Conservation (phyloP, 805 yeast genomes). For the Zygosaccharomyces gambellarensis region DNA sequence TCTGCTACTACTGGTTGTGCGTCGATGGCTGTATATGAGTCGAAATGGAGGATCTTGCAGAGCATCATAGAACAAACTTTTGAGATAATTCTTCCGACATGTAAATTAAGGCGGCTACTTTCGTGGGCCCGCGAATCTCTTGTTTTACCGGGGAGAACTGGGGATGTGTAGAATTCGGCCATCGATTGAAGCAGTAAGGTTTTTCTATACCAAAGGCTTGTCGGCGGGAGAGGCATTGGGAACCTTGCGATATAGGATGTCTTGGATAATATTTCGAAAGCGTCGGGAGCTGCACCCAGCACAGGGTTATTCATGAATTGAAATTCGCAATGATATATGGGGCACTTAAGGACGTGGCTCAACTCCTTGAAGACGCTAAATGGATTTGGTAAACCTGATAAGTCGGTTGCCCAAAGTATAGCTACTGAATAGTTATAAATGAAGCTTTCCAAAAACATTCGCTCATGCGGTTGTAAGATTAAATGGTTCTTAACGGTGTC, state of each 20-base stretch:
- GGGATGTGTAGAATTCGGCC: slow-evolving; percentile 15
- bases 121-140: slow-evolving; percentile 2
- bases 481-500: slow-evolving; percentile 5
- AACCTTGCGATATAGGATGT: slow-evolving; percentile 32
- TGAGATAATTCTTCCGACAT: slow-evolving; percentile 14
- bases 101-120: slow-evolving; percentile 12
- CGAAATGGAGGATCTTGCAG: slow-evolving; percentile 10
- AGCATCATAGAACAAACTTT: slow-evolving; percentile 14
- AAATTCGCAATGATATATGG: slow-evolving; percentile 37
- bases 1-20: slow-evolving; percentile 13
- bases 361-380: slow-evolving; percentile 36
- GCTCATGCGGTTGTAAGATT: slow-evolving; percentile 25
- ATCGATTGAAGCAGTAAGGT: slow-evolving; percentile 10
- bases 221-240: slow-evolving; percentile 14
- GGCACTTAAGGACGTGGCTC: slow-evolving; percentile 33
- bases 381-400: slow-evolving; percentile 40
- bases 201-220: slow-evolving; percentile 12
- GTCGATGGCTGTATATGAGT: slow-evolving; percentile 6
- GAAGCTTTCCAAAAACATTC: slow-evolving; percentile 43
- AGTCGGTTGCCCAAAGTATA: slow-evolving; percentile 35
- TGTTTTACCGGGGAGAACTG: slow-evolving; percentile 5
- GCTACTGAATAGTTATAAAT: slow-evolving; percentile 40
- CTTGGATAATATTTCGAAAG: slow-evolving; percentile 37
- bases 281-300: slow-evolving; percentile 36
- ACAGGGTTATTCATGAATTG: slow-evolving; percentile 44